Percentiles rank a stretch among this genome's conserved stretches.
These are phyloP conservation scores for Vanderwaltozyma yarrowii DNA, from an alignment of 805 yeast species.

Conservation along the genomic window DNA sequence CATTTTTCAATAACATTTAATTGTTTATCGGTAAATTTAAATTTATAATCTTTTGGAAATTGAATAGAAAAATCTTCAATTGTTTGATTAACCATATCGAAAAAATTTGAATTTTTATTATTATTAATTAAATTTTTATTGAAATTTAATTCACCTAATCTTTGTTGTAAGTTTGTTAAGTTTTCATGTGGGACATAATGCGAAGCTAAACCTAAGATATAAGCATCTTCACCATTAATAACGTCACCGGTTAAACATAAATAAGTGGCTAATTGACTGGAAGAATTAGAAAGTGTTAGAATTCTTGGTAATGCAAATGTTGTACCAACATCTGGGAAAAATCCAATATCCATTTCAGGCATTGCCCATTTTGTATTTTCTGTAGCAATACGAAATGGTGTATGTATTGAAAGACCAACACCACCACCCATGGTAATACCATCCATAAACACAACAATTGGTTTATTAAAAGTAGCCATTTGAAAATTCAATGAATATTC, in stretches of 20 bases:
- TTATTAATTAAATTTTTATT: no score
- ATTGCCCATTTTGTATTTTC: slow-evolving; percentile 86
- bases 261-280: slow-evolving; percentile 76
- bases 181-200: slow-evolving; percentile 71
- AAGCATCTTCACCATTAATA: slow-evolving; percentile 69
- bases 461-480: slow-evolving; percentile 76
- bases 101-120: no score
- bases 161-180: slow-evolving; percentile 48
- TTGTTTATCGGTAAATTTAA: slow-evolving; percentile 45
- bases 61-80: slow-evolving; percentile 71
- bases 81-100: slow-evolving; percentile 49
- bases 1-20: slow-evolving; percentile 57
- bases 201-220: slow-evolving; percentile 77
- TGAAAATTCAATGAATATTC: slow-evolving; percentile 78
- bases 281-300: slow-evolving; percentile 30
- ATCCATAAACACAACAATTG: slow-evolving; percentile 74
- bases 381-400: slow-evolving; percentile 88
- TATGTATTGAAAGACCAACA: slow-evolving; percentile 83
- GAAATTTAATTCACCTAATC: slow-evolving; percentile 51
- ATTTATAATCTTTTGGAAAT: slow-evolving; percentile 52
- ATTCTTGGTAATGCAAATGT: slow-evolving; percentile 78
- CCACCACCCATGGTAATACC: slow-evolving; percentile 99
- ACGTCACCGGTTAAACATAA: slow-evolving; percentile 79
- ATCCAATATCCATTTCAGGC: slow-evolving; percentile 98
- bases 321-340: slow-evolving; percentile 93